Base-by-base conservation (phyloP, 2,329 filamentous ascomycete genomes). In the Aureobasidium sp. region DNA sequence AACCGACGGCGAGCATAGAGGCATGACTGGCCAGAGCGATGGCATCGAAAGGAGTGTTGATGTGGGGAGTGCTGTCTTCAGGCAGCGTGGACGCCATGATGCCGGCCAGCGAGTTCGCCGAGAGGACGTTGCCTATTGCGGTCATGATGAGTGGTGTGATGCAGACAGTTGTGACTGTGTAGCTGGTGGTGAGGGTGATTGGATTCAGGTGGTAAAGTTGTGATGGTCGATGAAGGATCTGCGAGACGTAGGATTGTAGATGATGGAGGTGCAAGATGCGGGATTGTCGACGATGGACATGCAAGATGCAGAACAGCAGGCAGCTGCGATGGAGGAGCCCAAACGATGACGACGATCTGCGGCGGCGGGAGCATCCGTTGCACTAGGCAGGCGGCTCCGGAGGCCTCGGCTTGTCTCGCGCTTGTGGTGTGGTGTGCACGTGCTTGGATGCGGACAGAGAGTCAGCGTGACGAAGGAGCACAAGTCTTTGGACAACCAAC, bases 1-100 rank as follows among this genome's bases (percentile, higher is more conserved):
- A 97, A 65, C 86, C 89, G 2, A 93, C 84, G 9, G 87, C 86
- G 29, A 84, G 73, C 86, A 97, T 89, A 69, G 87, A 91, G 3
- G 90, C 88, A 74, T 99, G 93, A 25, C 87, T 80, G 65, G 95
- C 87, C 29, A 97, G 82, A 16, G 90, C 91, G 64, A 97, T 79
- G 52, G 88, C 90, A 76, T 97, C 92, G 72, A 88, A 90, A 0
- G 88, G 83, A 62, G 83, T 87, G 66, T 86, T 86, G 34, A 92
- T 68, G 66, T 76, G 72, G 47, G 76, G 71, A 1, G 68, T 69
- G 11, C 69, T 66, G 39, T 72, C 67, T 63, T 70, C 70, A 1
- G 78, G 76, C 48, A 81, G 68, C 41, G 75, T 77, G 34, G 71
- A 68, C 39, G 75, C 73, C 73, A 81, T 80, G 66, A 76, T 70